These are phyloP conservation scores for Dactylis glomerata DNA, from an alignment of 176 grass and related monocot species.

Conservation along the genomic window DNA sequence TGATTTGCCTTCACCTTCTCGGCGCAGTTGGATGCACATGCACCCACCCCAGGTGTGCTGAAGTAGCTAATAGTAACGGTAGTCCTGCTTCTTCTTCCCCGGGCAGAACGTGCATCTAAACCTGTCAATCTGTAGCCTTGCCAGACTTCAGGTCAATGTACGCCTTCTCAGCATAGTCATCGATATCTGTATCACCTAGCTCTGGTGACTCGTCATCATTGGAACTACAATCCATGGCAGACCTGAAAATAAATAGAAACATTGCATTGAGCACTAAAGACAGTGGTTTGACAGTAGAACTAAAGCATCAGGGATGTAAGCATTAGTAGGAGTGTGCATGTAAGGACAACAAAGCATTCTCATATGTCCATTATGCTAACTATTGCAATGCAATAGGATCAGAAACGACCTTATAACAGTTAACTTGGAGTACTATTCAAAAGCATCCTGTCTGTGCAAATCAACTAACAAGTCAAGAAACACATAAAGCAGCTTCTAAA, in stretches of 20 bases:
- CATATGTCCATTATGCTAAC: background rate
- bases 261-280: background rate
- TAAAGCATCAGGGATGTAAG: background rate
- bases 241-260: conserved; percentile 1
- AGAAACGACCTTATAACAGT: background rate
- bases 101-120: background rate
- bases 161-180: conserved; percentile 36
- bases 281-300: background rate
- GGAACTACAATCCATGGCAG: conserved; percentile 38
- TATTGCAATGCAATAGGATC: background rate
- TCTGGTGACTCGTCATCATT: conserved; percentile 35
- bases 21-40: conserved; percentile 36
- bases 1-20: conserved; percentile 45
- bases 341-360: background rate
- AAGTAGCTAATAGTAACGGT: conserved; percentile 39
- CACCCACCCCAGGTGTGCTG: conserved; percentile 35
- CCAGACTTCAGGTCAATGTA: too few species aligned
- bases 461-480: background rate
- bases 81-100: conserved; percentile 58
- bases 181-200: conserved; percentile 46
- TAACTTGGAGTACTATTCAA: background rate
- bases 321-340: background rate
- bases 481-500: background rate
- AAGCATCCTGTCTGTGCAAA: background rate
- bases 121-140: too few species aligned